Conservation (phyloP, 2,329 filamentous ascomycete species). For the Akanthomyces uredinophilus region DNA sequence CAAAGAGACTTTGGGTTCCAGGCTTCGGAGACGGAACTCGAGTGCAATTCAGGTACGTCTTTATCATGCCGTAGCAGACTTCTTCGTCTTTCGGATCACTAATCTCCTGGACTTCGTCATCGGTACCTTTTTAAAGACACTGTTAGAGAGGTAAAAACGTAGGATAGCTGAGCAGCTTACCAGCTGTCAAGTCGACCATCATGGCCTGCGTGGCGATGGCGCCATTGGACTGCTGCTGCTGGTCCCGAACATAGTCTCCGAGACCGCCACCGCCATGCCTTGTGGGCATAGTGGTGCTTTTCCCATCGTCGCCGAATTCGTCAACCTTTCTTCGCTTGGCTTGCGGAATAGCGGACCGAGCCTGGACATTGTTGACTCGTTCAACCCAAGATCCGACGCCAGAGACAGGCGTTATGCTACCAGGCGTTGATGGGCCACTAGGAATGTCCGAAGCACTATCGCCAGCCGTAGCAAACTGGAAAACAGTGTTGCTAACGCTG, state of each 20-base stretch:
- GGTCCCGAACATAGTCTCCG: slow-evolving; percentile 61
- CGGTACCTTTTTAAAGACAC: slow-evolving; percentile 29
- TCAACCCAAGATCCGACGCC: slow-evolving; percentile 64
- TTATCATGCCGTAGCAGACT: slow-evolving; percentile 76
- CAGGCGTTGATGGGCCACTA: slow-evolving; percentile 30
- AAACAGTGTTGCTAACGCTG: slow-evolving; percentile 31
- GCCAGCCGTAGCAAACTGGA: slow-evolving; percentile 38
- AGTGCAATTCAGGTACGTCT: slow-evolving; percentile 62
- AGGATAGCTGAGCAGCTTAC: slow-evolving; percentile 31
- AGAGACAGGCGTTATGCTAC: slow-evolving; percentile 20
- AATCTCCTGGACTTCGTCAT: slow-evolving; percentile 54
- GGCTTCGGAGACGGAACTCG: slow-evolving; percentile 65
- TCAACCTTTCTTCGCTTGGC: slow-evolving; percentile 61
- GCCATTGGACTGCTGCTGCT: slow-evolving; percentile 40
- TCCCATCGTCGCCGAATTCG: slow-evolving; percentile 37
- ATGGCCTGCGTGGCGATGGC: slow-evolving; percentile 29
- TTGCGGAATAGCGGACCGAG: slow-evolving; percentile 54
- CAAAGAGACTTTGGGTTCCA: slow-evolving; percentile 52
- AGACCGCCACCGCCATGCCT: slow-evolving; percentile 51
- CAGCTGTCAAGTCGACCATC: slow-evolving; percentile 55
- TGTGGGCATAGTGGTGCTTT: slow-evolving; percentile 28
- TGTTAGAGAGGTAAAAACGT: slow-evolving; percentile 2
- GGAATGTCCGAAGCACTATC: slow-evolving; percentile 30
- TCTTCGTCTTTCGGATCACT: slow-evolving; percentile 61
- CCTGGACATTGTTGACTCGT: slow-evolving; percentile 67